Percentiles rank a stretch among this genome's conserved stretches.
Evolutionary conservation across 805 yeast genomes (phyloP).

Genomic region (Saccharomycopsis sp.): DNA sequence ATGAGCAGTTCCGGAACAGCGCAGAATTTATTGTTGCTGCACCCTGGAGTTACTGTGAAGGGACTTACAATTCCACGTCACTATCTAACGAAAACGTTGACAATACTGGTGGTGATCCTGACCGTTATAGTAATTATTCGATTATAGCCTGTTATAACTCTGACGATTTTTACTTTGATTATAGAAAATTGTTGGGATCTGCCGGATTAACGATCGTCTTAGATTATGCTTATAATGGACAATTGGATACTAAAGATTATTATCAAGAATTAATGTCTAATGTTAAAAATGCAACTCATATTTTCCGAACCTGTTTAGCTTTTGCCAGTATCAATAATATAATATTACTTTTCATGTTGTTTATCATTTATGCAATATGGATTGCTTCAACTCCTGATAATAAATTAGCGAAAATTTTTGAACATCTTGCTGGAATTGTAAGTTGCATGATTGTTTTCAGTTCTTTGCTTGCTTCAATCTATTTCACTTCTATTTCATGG

Average conservation of each 20-base stretch:
- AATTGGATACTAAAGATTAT: slow-evolving; percentile 24
- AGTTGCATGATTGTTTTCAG: slow-evolving; percentile 32
- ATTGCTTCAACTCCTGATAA: not conserved
- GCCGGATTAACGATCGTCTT: slow-evolving; percentile 38
- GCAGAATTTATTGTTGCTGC: slow-evolving; percentile 42
- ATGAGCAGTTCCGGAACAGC: slow-evolving; percentile 37
- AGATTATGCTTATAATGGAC: slow-evolving; percentile 40
- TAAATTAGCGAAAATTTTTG: slow-evolving; percentile 22
- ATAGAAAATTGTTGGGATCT: slow-evolving; percentile 33
- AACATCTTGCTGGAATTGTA: slow-evolving; percentile 33
- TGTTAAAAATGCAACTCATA: slow-evolving; percentile 23
- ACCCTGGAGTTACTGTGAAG: slow-evolving; percentile 41
- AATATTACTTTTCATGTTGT: slow-evolving; percentile 24
- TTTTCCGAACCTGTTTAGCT: slow-evolving; percentile 28
- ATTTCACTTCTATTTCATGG: slow-evolving; percentile 28
- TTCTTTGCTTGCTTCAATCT: slow-evolving; percentile 28
- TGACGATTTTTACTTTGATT: slow-evolving; percentile 35
- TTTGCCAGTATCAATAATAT: slow-evolving; percentile 29
- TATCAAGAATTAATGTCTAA: slow-evolving; percentile 25
- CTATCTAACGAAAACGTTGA: slow-evolving; percentile 5
- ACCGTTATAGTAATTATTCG: not conserved
- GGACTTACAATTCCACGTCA: slow-evolving; percentile 24
- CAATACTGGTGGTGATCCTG: not conserved
- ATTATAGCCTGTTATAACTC: not conserved
- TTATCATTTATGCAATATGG: not conserved